A percentile compares a stretch with the other conserved stretches of the same genome.
Conservation (phyloP, 176 grass and related monocot species). For the Eragrostis nindensis region DNA sequence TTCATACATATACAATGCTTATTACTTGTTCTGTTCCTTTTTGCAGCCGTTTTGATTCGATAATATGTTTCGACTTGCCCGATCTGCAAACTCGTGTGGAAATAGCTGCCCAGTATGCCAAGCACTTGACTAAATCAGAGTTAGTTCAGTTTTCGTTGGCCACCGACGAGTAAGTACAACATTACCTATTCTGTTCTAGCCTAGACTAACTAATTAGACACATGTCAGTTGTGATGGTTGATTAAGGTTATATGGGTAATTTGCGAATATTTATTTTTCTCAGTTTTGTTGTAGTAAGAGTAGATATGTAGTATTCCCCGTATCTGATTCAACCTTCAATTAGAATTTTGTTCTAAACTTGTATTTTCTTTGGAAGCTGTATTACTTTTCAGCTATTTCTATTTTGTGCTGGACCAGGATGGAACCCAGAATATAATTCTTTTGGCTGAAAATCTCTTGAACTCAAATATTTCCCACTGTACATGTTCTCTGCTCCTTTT, state of each 20-base stretch:
- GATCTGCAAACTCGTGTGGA: conserved; percentile 75
- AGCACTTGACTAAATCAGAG: conserved; percentile 77
- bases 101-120: conserved; percentile 92
- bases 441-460: conserved; percentile 17
- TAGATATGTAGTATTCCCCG: neutral
- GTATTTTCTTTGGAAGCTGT: neutral
- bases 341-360: conserved; percentile 14
- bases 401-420: neutral
- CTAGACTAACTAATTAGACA: neutral
- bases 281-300: neutral
- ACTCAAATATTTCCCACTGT: neutral
- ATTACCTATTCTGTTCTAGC: neutral
- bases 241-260: neutral
- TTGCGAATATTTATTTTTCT: neutral
- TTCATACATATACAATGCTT: neutral
- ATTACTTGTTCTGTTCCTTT: conserved; percentile 28
- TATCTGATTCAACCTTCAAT: neutral
- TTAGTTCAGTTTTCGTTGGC: conserved; percentile 66
- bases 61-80: conserved; percentile 77
- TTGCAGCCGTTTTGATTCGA: conserved; percentile 97
- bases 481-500: neutral
- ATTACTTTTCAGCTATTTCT: conserved; percentile 7
- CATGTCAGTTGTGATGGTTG: conserved; percentile 1
- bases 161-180: conserved; percentile 75
- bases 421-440: neutral